Percentiles rank a stretch among this genome's conserved stretches.
Conservation (phyloP, 2,329 filamentous ascomycete species). For the Apiospora koreana region DNA sequence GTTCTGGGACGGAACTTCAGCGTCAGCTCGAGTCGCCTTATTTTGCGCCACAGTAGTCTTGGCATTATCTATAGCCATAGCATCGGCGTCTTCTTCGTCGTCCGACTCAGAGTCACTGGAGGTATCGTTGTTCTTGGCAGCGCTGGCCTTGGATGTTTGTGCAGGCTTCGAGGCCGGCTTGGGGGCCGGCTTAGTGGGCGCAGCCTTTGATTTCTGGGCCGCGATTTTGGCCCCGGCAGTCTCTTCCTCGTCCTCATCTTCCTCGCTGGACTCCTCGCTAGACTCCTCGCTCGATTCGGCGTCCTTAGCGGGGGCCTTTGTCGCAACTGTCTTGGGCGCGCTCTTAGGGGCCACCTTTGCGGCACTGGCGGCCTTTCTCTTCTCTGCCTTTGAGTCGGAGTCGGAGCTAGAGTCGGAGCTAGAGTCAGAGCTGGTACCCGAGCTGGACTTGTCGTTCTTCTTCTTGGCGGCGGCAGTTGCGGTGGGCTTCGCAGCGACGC, state of each 20-base stretch:
- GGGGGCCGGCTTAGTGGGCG: not conserved
- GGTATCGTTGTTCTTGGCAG: not conserved
- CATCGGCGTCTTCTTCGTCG: slow-evolving; percentile 12
- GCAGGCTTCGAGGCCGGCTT: slow-evolving; percentile 13
- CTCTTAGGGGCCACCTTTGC: not conserved
- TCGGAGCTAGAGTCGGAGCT: slow-evolving; percentile 21
- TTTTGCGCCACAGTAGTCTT: slow-evolving; percentile 17
- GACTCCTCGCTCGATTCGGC: not conserved
- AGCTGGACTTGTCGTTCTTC: not conserved
- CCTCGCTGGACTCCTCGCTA: slow-evolving; percentile 32
- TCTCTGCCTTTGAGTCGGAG: slow-evolving; percentile 27
- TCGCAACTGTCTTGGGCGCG: not conserved
- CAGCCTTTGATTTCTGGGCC: not conserved
- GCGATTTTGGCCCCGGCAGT: not conserved
- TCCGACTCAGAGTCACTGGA: slow-evolving; percentile 14
- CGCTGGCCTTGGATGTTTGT: slow-evolving; percentile 14
- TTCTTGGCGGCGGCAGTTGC: not conserved
- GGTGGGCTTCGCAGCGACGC: not conserved
- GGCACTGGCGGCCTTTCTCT: slow-evolving; percentile 21
- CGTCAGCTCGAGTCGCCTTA: not conserved
- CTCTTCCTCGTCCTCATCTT: slow-evolving; percentile 35
- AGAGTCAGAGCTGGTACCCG: slow-evolving; percentile 9
- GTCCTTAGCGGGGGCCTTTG: not conserved
- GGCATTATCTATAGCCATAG: slow-evolving; percentile 20
- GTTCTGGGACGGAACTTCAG: slow-evolving; percentile 22